Evolutionary conservation across 495 filamentous ascomycete genomes (phyloP).

Genomic region (Eremomyces bilateralis): DNA sequence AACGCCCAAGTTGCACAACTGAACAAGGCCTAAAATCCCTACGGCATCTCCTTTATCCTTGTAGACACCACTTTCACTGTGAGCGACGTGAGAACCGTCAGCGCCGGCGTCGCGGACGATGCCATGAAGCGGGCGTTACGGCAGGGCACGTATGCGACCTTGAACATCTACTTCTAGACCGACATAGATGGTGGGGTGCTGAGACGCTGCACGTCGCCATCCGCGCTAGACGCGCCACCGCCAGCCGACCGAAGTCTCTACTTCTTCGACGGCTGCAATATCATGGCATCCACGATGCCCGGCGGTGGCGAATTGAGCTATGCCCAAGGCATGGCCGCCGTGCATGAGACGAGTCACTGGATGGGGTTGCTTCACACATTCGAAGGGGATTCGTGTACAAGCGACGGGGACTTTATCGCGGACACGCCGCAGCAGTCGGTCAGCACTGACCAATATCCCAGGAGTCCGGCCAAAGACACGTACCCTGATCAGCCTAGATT

Average conservation of each 20-base stretch:
- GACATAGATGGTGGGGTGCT: slow-evolving; percentile 26
- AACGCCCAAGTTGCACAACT: slow-evolving; percentile 24
- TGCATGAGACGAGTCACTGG: slow-evolving; percentile 49
- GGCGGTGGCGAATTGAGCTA: slow-evolving; percentile 28
- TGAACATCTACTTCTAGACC: slow-evolving; percentile 44
- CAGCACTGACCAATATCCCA: slow-evolving; percentile 36
- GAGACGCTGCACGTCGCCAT: slow-evolving; percentile 31
- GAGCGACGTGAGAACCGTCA: slow-evolving; percentile 32
- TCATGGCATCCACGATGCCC: slow-evolving; percentile 32
- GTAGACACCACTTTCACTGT: slow-evolving; percentile 29
- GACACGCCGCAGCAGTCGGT: slow-evolving; percentile 35
- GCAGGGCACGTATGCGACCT: slow-evolving; percentile 33
- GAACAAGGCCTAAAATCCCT: slow-evolving; percentile 28
- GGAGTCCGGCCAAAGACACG: slow-evolving; percentile 23
- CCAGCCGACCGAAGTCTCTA: too few relatives aligned
- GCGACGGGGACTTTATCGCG: slow-evolving; percentile 30
- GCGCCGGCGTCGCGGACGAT: slow-evolving; percentile 22
- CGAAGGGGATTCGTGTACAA: slow-evolving; percentile 33
- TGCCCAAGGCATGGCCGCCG: slow-evolving; percentile 35
- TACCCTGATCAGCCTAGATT: slow-evolving; percentile 26
- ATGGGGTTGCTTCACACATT: slow-evolving; percentile 44
- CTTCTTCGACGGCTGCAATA: slow-evolving; percentile 34
- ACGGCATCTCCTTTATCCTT: slow-evolving; percentile 32
- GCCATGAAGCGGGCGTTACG: slow-evolving; percentile 37
- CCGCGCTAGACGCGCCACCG: slow-evolving; percentile 6